These are phyloP conservation scores for Mucor saturninus DNA, from an alignment of 371 early-diverging fungal genomes.

Conservation along the genomic window DNA sequence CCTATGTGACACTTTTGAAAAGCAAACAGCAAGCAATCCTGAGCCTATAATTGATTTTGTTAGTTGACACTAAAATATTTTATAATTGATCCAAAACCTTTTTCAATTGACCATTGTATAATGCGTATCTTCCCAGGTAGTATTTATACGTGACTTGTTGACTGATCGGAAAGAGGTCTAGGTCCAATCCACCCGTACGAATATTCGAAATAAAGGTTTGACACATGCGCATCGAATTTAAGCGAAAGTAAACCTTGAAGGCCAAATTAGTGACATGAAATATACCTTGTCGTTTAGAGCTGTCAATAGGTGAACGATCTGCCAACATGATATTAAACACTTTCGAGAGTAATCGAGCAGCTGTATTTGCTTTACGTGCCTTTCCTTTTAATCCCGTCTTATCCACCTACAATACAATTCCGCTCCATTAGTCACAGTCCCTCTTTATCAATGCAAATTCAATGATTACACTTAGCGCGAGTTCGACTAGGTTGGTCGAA, in stretches of 20 bases:
- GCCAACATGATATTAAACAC: slow-evolving; percentile 36
- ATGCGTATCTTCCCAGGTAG: slow-evolving; percentile 59
- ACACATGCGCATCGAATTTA: slow-evolving; percentile 47
- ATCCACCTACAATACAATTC: slow-evolving; percentile 22
- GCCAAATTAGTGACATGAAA: slow-evolving; percentile 59
- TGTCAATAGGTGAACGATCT: slow-evolving; percentile 35
- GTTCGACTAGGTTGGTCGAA: slow-evolving; percentile 21
- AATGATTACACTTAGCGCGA: slow-evolving; percentile 26
- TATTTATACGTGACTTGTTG: slow-evolving; percentile 64
- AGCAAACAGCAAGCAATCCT: slow-evolving; percentile 51
- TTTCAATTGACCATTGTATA: slow-evolving; percentile 46
- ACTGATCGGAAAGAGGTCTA: slow-evolving; percentile 50
- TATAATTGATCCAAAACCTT: slow-evolving; percentile 21
- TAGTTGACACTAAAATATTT: background rate
- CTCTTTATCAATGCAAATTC: background rate
- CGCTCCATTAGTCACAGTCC: background rate
- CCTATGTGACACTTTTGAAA: slow-evolving; percentile 45
- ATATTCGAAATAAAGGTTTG: slow-evolving; percentile 62
- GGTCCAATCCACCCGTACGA: slow-evolving; percentile 42
- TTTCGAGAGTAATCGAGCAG: slow-evolving; percentile 30
- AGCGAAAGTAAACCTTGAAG: slow-evolving; percentile 59
- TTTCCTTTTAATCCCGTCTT: slow-evolving; percentile 21
- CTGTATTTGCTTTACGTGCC: slow-evolving; percentile 31
- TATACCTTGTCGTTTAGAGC: slow-evolving; percentile 56
- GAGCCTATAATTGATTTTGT: slow-evolving; percentile 33